These are phyloP conservation scores for Gracilaria domingensis DNA, from an alignment of 23 red algal genomes.

Conservation along the genomic window DNA sequence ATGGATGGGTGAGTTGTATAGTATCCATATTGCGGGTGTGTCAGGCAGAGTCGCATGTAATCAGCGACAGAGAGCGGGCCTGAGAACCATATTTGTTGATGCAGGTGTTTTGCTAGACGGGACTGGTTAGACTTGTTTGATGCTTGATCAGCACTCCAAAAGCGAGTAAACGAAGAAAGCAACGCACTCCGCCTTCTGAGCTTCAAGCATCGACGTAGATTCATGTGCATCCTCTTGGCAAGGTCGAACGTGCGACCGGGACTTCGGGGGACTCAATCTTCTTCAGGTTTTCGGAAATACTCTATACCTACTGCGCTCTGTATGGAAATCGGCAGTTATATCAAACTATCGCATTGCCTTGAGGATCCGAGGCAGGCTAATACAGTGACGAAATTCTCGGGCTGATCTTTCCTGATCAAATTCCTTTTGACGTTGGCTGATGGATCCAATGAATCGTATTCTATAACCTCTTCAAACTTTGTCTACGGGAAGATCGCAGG, in stretches of 20 bases:
- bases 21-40: constrained; percentile 89
- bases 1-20: constrained; percentile 66
- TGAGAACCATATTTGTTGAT: constrained; percentile 68
- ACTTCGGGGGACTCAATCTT: not conserved
- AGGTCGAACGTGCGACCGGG: not conserved
- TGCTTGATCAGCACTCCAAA: not conserved
- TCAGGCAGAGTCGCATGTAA: constrained; percentile 92
- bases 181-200: not conserved
- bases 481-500: no score
- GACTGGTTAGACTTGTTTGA: not conserved
- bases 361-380: no score
- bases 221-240: not conserved
- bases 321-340: no score
- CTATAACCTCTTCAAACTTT: no score
- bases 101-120: constrained; percentile 31
- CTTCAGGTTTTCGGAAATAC: no score
- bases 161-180: not conserved
- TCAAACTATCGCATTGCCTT: no score
- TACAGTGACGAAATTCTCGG: no score
- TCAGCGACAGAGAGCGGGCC: constrained; percentile 87
- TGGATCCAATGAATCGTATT: no score
- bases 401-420: no score
- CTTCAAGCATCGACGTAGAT: not conserved
- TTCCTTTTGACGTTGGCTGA: no score
- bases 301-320: no score